Conservation (phyloP, 2,329 filamentous ascomycete species). For the Chaetomium sp. region DNA sequence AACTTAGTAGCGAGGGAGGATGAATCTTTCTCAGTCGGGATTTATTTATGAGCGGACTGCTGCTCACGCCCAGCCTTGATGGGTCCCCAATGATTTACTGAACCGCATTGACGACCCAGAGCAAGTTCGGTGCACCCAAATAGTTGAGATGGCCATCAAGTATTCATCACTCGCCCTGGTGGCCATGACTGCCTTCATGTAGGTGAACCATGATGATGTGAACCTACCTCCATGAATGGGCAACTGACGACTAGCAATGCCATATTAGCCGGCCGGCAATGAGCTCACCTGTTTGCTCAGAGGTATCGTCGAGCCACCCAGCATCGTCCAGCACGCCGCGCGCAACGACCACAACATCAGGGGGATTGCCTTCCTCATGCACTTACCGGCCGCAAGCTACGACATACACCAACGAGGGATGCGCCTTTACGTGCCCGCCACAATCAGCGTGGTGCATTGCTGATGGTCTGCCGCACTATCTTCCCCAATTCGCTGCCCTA, state of each 20-base stretch:
- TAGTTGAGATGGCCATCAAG: neutral
- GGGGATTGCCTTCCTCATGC: slow-evolving; percentile 8
- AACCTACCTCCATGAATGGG: neutral
- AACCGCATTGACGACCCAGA: neutral
- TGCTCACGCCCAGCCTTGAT: too few relatives aligned
- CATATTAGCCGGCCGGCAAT: slow-evolving; percentile 3
- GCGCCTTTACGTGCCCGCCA: slow-evolving; percentile 10
- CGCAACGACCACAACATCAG: neutral
- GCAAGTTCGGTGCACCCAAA: neutral
- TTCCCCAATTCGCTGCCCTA: neutral
- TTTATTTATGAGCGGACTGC: too few relatives aligned
- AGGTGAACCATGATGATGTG: neutral
- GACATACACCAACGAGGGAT: slow-evolving; percentile 11
- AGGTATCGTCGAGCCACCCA: neutral
- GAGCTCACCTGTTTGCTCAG: slow-evolving; percentile 4
- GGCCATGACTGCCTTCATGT: slow-evolving; percentile 3
- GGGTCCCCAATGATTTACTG: neutral
- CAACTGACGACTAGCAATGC: neutral
- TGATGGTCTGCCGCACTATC: slow-evolving; percentile 8
- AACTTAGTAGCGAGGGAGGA: neutral
- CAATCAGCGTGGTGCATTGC: slow-evolving; percentile 9
- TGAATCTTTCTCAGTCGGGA: neutral
- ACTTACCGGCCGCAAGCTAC: slow-evolving; percentile 15
- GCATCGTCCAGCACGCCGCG: neutral
- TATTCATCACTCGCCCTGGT: slow-evolving; percentile 1